Base-by-base conservation (phyloP, 495 filamentous ascomycete genomes). In the Evernia prunastri region DNA sequence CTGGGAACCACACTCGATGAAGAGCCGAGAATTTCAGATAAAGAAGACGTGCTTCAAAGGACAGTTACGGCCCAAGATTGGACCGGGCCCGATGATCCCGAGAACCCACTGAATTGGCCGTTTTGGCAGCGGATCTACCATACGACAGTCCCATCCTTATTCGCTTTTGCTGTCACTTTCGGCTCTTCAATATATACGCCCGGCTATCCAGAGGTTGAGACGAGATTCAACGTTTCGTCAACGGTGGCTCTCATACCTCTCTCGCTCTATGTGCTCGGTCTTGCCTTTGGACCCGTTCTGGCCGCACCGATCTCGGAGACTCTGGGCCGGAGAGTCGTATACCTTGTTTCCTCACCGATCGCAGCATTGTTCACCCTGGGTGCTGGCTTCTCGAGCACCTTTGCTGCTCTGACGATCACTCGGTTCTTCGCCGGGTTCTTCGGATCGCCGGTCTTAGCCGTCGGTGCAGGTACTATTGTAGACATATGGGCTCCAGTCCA, bases 321-420 rank as follows among this genome's bases (percentile, higher is more conserved):
- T 1, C 66, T 70, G 70, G 77, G 83, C 59, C 77, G 85, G 12
- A 76, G 78, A 59, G 71, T 76, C 13, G 78, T 88, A 33, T 88
- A 82, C 66, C 45, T 85, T 5, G 73, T 79, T 29, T 84, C 79
- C 3, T 67, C 78, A 0, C 82, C 82, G 0, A 27, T 86, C 0
- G 82, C 76, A 49, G 79, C 80, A n/a, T 69, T 89, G 9, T 90
- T 90, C 73, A 82, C 80, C 0, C 65, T 89, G 15, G 88, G 87
- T 20, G 78, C 82, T 13, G 85, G 80, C 0, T 75, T 86, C 27
- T 79, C 83, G 2, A 76, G 79, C 23, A 82, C 74, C 29, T 81
- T 90, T 51, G 81, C 74, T 35, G 76, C 78, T 0, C 71, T 89
- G 17, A 74, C 81, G 23, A 73, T 86, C 57, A 81, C 81, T 40